These are phyloP conservation scores for Backusella parvicylindrica DNA, from an alignment of 192 early-diverging fungal species.

Conservation along the genomic window DNA sequence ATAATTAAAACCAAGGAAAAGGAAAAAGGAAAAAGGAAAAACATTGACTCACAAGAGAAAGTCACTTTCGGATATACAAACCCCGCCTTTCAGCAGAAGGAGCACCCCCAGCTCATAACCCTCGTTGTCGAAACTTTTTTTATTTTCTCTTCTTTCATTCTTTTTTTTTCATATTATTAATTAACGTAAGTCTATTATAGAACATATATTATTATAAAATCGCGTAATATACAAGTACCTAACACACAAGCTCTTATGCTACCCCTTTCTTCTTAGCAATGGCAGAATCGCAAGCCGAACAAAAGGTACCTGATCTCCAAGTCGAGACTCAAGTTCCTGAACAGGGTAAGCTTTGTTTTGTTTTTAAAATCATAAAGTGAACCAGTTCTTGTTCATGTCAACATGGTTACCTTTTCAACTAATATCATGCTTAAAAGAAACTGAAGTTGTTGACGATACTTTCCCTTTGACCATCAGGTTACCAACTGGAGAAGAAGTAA, in stretches of 20 bases:
- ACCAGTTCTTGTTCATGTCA: not conserved
- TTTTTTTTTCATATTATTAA: not conserved
- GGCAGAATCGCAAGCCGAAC: not conserved
- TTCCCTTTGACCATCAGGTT: conserved; percentile 53
- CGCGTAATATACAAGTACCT: not conserved
- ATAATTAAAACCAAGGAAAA: not conserved
- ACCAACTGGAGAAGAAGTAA: conserved; percentile 41
- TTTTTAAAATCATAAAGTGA: not conserved
- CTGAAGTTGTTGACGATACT: conserved; percentile 39
- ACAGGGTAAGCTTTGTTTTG: not conserved
- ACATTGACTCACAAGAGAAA: not conserved
- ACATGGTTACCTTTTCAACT: not conserved
- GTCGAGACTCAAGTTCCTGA: not conserved
- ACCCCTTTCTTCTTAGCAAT: not conserved
- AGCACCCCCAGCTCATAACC: not conserved
- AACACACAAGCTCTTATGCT: not conserved
- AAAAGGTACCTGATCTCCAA: not conserved
- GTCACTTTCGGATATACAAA: not conserved
- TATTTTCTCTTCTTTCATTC: not conserved
- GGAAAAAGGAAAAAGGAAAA: not conserved
- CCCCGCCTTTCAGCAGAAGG: not conserved
- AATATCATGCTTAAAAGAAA: not conserved
- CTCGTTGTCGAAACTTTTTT: not conserved
- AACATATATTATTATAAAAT: not conserved
- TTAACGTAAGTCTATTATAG: not conserved